Conservation (phyloP, 2,329 filamentous ascomycete species). For the Pseudogymnoascus sp. region DNA sequence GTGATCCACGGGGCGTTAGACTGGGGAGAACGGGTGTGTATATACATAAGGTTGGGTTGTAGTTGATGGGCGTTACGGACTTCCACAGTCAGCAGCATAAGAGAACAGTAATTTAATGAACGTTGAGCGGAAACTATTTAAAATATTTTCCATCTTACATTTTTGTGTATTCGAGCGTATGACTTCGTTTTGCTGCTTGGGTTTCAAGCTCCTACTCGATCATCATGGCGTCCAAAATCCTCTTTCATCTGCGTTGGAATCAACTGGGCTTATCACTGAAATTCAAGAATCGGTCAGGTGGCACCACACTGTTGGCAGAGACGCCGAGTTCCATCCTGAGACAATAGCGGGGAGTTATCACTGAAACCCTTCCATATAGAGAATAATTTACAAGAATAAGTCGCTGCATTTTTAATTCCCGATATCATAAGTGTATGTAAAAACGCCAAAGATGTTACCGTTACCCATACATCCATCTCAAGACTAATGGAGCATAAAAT, state of each 20-base stretch:
- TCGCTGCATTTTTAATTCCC: slow-evolving; percentile 9
- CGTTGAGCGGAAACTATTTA: background rate
- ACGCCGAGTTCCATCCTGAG: background rate
- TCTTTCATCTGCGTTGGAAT: too few species aligned
- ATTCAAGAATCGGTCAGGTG: background rate
- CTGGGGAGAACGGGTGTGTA: background rate
- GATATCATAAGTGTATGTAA: slow-evolving; percentile 6
- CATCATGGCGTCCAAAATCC: too few species aligned
- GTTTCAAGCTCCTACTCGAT: too few species aligned
- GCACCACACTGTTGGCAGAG: background rate
- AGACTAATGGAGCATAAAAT: slow-evolving; percentile 51
- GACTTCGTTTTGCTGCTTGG: too few species aligned
- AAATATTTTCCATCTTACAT: background rate
- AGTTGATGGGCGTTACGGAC: background rate
- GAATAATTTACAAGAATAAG: background rate
- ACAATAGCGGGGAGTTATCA: background rate
- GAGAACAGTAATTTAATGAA: slow-evolving; percentile 1
- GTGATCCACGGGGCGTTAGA: background rate
- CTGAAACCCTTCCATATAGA: background rate
- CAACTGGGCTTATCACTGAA: too few species aligned
- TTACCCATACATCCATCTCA: background rate
- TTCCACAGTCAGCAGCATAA: slow-evolving; percentile 6
- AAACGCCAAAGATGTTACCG: background rate
- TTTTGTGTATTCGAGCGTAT: too few species aligned
- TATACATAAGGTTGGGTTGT: background rate